phyloP scores from a whole-genome alignment of 108 stramenopile species.

The Schizochytrium sp. region DNA sequence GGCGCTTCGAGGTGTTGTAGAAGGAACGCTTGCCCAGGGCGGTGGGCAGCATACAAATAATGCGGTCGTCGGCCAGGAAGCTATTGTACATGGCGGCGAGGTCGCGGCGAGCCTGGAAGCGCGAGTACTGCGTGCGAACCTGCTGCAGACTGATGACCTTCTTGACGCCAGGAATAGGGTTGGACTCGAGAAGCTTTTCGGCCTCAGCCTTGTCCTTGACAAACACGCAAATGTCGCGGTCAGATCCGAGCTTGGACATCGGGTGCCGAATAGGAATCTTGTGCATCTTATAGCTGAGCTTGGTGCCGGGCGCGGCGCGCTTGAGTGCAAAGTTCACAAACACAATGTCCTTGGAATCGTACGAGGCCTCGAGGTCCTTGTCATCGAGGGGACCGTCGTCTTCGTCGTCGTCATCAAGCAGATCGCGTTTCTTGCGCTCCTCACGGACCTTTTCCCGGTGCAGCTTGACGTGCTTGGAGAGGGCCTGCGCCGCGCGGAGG shows the following conservation, averaged over 20 bases:
- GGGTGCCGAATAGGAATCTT: not conserved
- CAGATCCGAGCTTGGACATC: not conserved
- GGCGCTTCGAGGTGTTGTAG: not conserved
- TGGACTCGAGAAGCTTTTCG: not conserved
- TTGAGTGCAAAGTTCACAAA: slow-evolving; percentile 4
- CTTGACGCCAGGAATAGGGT: not conserved
- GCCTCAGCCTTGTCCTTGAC: slow-evolving; percentile 16
- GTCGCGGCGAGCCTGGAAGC: not conserved
- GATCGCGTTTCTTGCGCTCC: not conserved
- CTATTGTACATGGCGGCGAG: not conserved
- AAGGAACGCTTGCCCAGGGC: not conserved
- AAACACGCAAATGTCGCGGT: not conserved
- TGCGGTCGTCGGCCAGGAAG: slow-evolving; percentile 14
- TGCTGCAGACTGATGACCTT: not conserved
- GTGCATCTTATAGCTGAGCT: not conserved
- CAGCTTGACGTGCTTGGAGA: not conserved
- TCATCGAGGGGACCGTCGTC: not conserved
- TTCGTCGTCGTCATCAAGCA: not conserved
- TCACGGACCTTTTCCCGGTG: not conserved
- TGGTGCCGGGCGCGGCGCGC: not conserved
- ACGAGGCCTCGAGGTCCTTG: not conserved
- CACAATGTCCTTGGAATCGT: not conserved
- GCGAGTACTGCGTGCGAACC: not conserved
- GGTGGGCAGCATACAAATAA: not conserved
- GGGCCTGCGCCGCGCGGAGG: not conserved